Conservation (phyloP, 495 filamentous ascomycete genomes). For the Viridothelium virens region DNA sequence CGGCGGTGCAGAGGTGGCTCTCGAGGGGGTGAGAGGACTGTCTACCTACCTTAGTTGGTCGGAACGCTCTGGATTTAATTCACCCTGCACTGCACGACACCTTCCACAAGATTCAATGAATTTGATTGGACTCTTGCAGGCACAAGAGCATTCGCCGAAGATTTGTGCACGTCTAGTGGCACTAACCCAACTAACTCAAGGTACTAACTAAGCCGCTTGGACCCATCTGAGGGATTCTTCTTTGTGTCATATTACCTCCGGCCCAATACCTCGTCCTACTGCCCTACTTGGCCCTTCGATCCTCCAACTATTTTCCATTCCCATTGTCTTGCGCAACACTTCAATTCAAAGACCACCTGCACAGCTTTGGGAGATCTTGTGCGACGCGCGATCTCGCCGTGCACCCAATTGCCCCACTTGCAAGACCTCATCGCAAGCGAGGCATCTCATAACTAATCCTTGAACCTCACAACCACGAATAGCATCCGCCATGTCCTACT, state of each 20-base stretch:
- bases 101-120: too few species aligned
- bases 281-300: not conserved
- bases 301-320: not conserved
- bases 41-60: not conserved
- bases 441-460: not conserved
- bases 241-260: not conserved
- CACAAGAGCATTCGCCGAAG: too few species aligned
- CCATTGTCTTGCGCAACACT: not conserved
- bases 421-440: not conserved
- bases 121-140: too few species aligned
- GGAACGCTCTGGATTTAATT: not conserved
- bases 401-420: constrained; percentile 4
- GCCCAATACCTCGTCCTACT: not conserved
- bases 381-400: not conserved
- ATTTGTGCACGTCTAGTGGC: too few species aligned
- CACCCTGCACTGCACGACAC: too few species aligned
- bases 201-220: not conserved
- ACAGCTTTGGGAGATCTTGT: not conserved
- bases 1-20: not conserved
- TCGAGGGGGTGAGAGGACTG: not conserved
- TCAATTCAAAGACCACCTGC: not conserved
- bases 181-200: too few species aligned
- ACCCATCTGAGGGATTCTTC: not conserved
- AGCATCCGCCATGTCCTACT: constrained; percentile 32
- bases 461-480: not conserved